Evolutionary conservation across 345 rosid species (phyloP).

Genomic region (Camelina laxa): DNA sequence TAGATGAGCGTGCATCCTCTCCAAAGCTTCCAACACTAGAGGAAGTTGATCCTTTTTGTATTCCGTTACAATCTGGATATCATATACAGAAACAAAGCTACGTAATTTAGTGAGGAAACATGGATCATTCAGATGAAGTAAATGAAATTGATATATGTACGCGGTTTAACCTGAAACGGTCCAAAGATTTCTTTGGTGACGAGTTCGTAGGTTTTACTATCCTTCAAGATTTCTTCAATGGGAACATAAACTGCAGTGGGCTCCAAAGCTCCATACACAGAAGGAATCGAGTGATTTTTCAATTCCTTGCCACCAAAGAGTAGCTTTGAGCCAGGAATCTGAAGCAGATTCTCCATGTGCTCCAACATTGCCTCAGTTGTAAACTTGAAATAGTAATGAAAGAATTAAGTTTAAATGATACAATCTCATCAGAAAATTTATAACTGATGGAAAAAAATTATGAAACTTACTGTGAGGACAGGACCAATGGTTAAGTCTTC

Average conservation of each 20-base stretch:
- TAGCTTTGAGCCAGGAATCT: slow-evolving; percentile 81
- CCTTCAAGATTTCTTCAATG: slow-evolving; percentile 85
- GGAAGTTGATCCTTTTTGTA: slow-evolving; percentile 81
- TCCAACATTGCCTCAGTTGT: slow-evolving; percentile 92
- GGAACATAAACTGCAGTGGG: slow-evolving; percentile 92
- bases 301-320: slow-evolving; percentile 88
- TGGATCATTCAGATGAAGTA: background rate
- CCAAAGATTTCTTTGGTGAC: slow-evolving; percentile 93
- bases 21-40: slow-evolving; percentile 80
- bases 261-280: slow-evolving; percentile 84
- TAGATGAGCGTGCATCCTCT: slow-evolving; percentile 94
- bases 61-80: slow-evolving; percentile 74
- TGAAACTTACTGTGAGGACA: slow-evolving; percentile 83
- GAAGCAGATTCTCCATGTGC: slow-evolving; percentile 75
- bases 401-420: background rate
- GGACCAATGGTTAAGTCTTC: slow-evolving; percentile 95
- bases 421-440: slow-evolving; percentile 11
- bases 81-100: slow-evolving; percentile 1
- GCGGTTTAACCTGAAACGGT: slow-evolving; percentile 80
- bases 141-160: background rate
- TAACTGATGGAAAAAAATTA: slow-evolving; percentile 3
- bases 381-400: slow-evolving; percentile 48
- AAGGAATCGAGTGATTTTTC: slow-evolving; percentile 85
- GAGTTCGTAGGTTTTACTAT: slow-evolving; percentile 61
- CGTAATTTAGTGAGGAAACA: background rate